Conservation (phyloP, 139 green algal genomes). For the Chlorella sp. region DNA sequence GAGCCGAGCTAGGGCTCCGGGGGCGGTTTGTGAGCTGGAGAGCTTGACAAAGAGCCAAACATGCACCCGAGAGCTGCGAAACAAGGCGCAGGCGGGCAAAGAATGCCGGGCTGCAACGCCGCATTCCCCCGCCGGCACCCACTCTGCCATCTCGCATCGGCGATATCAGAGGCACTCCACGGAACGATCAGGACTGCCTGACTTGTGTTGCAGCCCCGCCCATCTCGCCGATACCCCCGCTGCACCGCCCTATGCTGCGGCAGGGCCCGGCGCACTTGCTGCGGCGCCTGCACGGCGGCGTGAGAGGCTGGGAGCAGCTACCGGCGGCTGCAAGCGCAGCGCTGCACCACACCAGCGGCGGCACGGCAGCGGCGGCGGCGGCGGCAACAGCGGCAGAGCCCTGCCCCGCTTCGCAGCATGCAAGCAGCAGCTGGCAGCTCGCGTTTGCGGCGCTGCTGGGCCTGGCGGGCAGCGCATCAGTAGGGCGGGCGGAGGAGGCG, state of each 20-base stretch:
- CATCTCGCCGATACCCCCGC: too few relatives aligned
- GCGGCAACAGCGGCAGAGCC: background rate
- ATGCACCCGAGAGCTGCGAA: too few relatives aligned
- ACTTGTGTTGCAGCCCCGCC: too few relatives aligned
- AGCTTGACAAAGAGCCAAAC: too few relatives aligned
- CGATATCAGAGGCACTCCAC: too few relatives aligned
- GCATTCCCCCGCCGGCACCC: too few relatives aligned
- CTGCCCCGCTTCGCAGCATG: background rate
- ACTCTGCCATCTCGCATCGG: too few relatives aligned
- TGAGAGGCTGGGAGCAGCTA: background rate
- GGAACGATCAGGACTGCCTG: too few relatives aligned
- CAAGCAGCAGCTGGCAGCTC: constrained; percentile 6
- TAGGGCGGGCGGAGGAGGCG: background rate
- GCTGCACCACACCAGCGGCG: background rate
- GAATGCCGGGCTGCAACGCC: too few relatives aligned
- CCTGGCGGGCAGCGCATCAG: background rate
- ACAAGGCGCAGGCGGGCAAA: too few relatives aligned
- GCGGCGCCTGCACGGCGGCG: background rate
- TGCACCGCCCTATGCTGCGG: background rate
- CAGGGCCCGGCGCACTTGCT: background rate
- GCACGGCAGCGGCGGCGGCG: background rate
- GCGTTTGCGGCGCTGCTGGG: constrained; percentile 7
- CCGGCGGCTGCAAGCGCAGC: background rate
- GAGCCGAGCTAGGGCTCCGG: too few relatives aligned
- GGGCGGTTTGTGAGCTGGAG: too few relatives aligned